phyloP scores from a whole-genome alignment of 192 early-diverging fungal species.

The Glomus cerebriforme region DNA sequence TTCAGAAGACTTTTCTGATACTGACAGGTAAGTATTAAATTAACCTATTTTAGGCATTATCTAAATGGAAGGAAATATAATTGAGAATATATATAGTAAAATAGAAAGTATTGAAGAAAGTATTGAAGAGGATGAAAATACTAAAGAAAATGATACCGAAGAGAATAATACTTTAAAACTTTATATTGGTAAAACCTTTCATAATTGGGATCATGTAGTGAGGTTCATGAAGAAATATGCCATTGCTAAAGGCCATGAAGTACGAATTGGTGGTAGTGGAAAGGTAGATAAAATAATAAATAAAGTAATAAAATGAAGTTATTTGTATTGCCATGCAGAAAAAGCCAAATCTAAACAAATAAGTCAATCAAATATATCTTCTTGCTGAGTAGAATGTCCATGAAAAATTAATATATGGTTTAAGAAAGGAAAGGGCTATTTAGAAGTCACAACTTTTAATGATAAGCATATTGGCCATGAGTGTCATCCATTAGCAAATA shows the following conservation, averaged over 20 bases:
- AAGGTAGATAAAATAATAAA: not conserved
- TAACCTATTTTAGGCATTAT: no score
- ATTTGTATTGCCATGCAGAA: not conserved
- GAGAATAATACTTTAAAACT: no score
- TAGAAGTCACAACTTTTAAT: not conserved
- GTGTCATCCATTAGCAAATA: not conserved
- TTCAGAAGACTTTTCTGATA: no score
- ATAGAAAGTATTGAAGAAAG: no score
- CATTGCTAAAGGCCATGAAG: not conserved
- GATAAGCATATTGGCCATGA: not conserved
- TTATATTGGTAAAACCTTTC: not conserved
- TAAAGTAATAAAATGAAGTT: not conserved
- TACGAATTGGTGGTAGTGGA: not conserved
- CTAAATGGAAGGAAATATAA: no score
- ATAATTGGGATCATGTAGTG: not conserved
- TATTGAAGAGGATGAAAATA: no score
- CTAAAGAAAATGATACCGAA: no score
- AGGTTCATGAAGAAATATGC: not conserved
- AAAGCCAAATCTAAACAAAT: not conserved
- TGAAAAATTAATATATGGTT: not conserved
- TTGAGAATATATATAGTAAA: no score
- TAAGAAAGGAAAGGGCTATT: not conserved
- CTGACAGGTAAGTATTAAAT: no score
- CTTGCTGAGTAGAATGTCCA: not conserved
- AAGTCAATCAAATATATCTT: no score